Conservation (phyloP, 176 grass and related monocot species). For the Triticum turgidum region DNA sequence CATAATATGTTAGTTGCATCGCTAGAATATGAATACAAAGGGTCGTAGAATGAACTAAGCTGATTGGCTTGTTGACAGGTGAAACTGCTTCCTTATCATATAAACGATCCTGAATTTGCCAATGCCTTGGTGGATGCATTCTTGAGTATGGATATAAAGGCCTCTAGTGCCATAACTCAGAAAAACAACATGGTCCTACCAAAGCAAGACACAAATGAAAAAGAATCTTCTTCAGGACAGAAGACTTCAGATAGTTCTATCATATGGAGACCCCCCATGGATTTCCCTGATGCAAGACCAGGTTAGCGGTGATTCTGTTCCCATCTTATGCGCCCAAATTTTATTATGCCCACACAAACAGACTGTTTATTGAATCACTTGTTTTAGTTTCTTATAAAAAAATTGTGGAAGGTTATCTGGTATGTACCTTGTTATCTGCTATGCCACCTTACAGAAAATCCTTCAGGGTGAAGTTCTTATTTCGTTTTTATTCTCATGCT, state of each 20-base stretch:
- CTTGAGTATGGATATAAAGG: slow-evolving; percentile 60
- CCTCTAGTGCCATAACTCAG: slow-evolving; percentile 30
- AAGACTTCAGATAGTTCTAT: slow-evolving; percentile 45
- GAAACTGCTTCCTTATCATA: slow-evolving; percentile 77
- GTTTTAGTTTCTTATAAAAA: background rate
- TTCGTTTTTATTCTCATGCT: background rate
- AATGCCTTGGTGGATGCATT: slow-evolving; percentile 74
- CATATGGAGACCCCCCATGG: slow-evolving; percentile 45
- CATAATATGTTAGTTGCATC: background rate
- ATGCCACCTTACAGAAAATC: background rate
- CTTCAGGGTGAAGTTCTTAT: background rate
- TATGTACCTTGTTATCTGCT: background rate
- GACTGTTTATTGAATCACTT: background rate
- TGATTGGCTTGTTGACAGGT: slow-evolving; percentile 53
- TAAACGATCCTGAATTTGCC: slow-evolving; percentile 90
- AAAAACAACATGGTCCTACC: slow-evolving; percentile 4
- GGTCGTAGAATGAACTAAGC: slow-evolving; percentile 24
- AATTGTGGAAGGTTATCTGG: background rate
- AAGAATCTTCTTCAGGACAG: slow-evolving; percentile 24
- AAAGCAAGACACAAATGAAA: slow-evolving; percentile 33
- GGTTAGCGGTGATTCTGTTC: slow-evolving; percentile 41
- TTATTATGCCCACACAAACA: background rate
- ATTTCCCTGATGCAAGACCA: slow-evolving; percentile 83
- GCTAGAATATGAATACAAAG: background rate
- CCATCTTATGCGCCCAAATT: background rate